Evolutionary conservation across 1,284 basidiomycete genomes (phyloP), one percentile per base, ranked within the genome.

Genomic region (Schizophyllum amplum): DNA sequence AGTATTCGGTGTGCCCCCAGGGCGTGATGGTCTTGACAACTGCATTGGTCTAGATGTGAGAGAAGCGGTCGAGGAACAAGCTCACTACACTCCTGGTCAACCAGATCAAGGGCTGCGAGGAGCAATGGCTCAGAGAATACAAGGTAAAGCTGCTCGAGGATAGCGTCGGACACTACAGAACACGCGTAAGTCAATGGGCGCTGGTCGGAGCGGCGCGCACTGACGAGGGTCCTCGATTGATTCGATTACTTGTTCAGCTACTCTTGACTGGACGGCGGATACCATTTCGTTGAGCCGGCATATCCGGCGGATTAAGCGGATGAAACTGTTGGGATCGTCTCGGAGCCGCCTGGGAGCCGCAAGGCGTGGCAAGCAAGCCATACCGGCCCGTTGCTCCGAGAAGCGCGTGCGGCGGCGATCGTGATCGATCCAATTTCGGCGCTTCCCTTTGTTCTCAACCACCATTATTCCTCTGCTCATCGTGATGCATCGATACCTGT

Each of bases 31-130:
- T 82, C 61, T 81, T 80, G 59, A 87, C 73, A n/a, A 90, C 88
- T 90, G 61, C 4, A 47, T 24, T 13, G 47, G 49, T 21, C 47
- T 22, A 50, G 23, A 42, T 57, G 7, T 13, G 42, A 51, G 51
- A 23, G 22, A 49, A 25, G 23, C 17, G 17, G 20, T 60, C 9
- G 56, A 33, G 46, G 48, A 24, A 21, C 24, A 46, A 17, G 56
- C 72, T 47, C 55, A 87, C 87, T 83, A 61, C 77, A 79, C 57
- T 80, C 76, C 51, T 79, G 73, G 68, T 90, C 87, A 48, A 89
- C 73, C 22, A 90, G 69, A 64, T 90, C 86, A n/a, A 90, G 68
- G 4, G 88, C 85, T 24, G 84, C 83, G 4, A 87, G 64, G 11
- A 89, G 68, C 7, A 84, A 72, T 23, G 70, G 75, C 57, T 87